Evolutionary conservation across 208 protist genomes (phyloP), one percentile per base, ranked within the genome.

Genomic region (Acanthamoeba royreba): DNA sequence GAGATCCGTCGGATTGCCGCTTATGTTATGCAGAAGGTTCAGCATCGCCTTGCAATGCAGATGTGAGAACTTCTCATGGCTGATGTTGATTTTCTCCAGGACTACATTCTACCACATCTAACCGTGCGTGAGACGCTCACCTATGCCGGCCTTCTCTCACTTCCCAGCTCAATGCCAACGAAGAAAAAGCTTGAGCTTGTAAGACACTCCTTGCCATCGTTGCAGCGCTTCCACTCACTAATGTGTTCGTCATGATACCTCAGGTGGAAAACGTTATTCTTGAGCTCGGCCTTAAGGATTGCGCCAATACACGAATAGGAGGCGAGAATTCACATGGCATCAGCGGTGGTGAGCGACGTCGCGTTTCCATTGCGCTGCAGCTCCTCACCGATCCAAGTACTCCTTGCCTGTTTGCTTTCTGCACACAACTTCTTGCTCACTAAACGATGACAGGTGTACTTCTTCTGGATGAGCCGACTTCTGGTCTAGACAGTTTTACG

Each of bases 311-410:
- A 25, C n/a, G 35, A 31, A 95, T 96, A 61, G 95, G 95, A 55
- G 94, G 89, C 28, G 66, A 81, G 17, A 93, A 86, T 9, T 93
- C 85, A 33, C 49, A 77, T 40, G 95, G 94, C 86, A 96, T 97
- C 4, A 95, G 87, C 35, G 96, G 96, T 58, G 96, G 96, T 77
- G 88, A 97, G 43, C 28, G 93, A 13, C 93, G 92, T 33, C 91
- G 96, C 45, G 55, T 97, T 1, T 33, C 28, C 0, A 97, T 97
- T 47, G 96, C 81, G 19, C 31, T 90, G 46, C 47, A 90, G 83
- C 83, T 90, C 4, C 33, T 90, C 33, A 69, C 83, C 47, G 83
- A 90, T 43, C 83, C 83, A 17, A 79, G 87, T 79, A 79, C 42
- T 8, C 28, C 15, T 33, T 9, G 31, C 2, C 33, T 25, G 55